Evolutionary conservation across 2,329 filamentous ascomycete species (phyloP).

Genomic region (Fusarium armeniacum): DNA sequence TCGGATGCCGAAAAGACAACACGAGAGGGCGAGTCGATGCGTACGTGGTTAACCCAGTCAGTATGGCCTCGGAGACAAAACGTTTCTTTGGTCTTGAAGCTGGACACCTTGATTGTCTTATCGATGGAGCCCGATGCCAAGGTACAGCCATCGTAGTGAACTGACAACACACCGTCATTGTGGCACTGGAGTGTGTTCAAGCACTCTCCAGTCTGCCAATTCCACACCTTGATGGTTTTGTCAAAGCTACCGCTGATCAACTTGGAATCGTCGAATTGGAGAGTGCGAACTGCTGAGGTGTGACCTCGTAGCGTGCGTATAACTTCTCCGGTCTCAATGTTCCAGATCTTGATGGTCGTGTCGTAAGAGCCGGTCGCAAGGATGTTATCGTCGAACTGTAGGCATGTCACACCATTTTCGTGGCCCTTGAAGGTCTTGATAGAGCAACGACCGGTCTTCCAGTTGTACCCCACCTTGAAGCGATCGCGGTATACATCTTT

Average conservation of each 20-base stretch:
- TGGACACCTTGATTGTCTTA: slow-evolving; percentile 91
- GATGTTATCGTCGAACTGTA: slow-evolving; percentile 84
- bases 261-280: slow-evolving; percentile 94
- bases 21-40: slow-evolving; percentile 83
- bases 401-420: slow-evolving; percentile 76
- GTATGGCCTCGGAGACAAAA: slow-evolving; percentile 86
- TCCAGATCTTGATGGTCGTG: slow-evolving; percentile 94
- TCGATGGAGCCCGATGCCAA: slow-evolving; percentile 93
- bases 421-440: slow-evolving; percentile 88
- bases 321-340: slow-evolving; percentile 88
- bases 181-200: slow-evolving; percentile 86
- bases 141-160: slow-evolving; percentile 88
- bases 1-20: slow-evolving; percentile 95
- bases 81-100: slow-evolving; percentile 85
- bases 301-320: slow-evolving; percentile 89
- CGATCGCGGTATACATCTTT: slow-evolving; percentile 97
- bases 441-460: slow-evolving; percentile 93
- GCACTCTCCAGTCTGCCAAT: slow-evolving; percentile 92
- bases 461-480: slow-evolving; percentile 96
- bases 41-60: slow-evolving; percentile 98
- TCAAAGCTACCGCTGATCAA: slow-evolving; percentile 93
- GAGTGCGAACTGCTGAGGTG: slow-evolving; percentile 83
- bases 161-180: slow-evolving; percentile 83
- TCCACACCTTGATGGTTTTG: slow-evolving; percentile 91
- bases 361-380: slow-evolving; percentile 97